Percentiles rank a stretch among this genome's conserved stretches.
These are phyloP conservation scores for Lactuca saligna DNA, from an alignment of 129 eudicot genomes.

Conservation along the genomic window DNA sequence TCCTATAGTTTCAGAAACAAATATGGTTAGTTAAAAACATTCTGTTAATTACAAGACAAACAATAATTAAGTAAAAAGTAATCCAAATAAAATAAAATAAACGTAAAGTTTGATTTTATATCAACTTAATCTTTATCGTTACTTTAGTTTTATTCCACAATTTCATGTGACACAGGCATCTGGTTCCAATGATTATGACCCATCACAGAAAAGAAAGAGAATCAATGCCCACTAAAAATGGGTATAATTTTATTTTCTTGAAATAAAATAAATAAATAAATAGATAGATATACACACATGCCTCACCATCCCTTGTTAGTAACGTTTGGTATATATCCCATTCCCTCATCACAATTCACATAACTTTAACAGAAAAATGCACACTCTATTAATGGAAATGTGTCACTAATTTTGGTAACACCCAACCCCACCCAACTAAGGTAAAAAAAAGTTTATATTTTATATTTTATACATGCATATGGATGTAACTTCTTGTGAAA, in stretches of 20 bases:
- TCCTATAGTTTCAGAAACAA: slow-evolving; percentile 46
- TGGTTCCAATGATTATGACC: slow-evolving; percentile 31
- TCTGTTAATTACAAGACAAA: background rate
- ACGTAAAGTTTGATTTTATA: slow-evolving; percentile 23
- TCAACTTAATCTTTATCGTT: slow-evolving; percentile 15
- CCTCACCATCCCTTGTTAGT: slow-evolving; percentile 29
- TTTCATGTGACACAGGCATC: slow-evolving; percentile 29
- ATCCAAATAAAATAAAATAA: background rate
- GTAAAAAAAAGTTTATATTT: slow-evolving; percentile 18
- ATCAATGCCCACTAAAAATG: slow-evolving; percentile 25
- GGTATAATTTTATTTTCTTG: background rate
- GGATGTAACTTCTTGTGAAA: background rate
- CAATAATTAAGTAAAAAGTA: slow-evolving; percentile 9
- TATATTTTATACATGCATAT: background rate
- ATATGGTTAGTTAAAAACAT: slow-evolving; percentile 2
- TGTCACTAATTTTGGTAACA: background rate
- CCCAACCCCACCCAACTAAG: background rate
- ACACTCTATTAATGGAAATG: slow-evolving; percentile 1
- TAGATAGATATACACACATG: slow-evolving; percentile 14
- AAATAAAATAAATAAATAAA: background rate
- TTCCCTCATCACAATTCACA: slow-evolving; percentile 22
- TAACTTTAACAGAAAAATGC: slow-evolving; percentile 23
- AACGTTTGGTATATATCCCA: slow-evolving; percentile 35
- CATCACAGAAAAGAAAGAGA: slow-evolving; percentile 21
- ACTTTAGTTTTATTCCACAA: slow-evolving; percentile 28